These are phyloP conservation scores for Aquilaria agallochum DNA, from an alignment of 441 rosid species.

Conservation along the genomic window DNA sequence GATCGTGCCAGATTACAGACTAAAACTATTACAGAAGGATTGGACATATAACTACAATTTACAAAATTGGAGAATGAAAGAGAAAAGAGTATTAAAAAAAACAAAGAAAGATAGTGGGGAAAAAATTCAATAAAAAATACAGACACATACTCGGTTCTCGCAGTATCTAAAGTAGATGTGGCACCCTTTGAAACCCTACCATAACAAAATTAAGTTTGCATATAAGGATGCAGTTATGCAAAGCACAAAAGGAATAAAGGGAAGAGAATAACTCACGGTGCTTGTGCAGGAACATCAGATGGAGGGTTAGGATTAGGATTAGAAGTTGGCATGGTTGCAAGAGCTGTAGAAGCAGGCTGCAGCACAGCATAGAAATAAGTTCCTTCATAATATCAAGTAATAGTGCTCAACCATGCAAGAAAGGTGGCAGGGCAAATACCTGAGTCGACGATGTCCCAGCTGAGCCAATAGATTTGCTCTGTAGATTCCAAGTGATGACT, in stretches of 20 bases:
- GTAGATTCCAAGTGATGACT: slow-evolving; percentile 8
- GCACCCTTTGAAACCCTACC: slow-evolving; percentile 30
- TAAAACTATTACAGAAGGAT: neutral
- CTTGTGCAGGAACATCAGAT: slow-evolving; percentile 40
- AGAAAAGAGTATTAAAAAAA: neutral
- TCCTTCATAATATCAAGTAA: slow-evolving; percentile 1
- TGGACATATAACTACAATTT: neutral
- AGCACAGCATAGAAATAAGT: slow-evolving; percentile 10
- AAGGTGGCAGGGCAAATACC: slow-evolving; percentile 30
- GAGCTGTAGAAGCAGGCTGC: slow-evolving; percentile 56
- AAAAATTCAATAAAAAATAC: neutral
- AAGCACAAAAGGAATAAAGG: neutral
- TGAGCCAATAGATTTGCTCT: slow-evolving; percentile 75
- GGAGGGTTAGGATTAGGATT: slow-evolving; percentile 26
- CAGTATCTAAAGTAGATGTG: slow-evolving; percentile 33
- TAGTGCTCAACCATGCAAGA: slow-evolving; percentile 5
- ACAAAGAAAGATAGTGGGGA: neutral
- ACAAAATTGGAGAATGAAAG: neutral
- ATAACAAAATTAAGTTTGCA: slow-evolving; percentile 8
- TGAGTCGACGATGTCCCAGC: slow-evolving; percentile 60
- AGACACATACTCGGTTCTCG: slow-evolving; percentile 36
- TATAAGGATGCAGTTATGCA: slow-evolving; percentile 1
- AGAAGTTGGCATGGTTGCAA: slow-evolving; percentile 35
- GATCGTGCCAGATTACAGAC: neutral
- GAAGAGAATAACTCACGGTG: slow-evolving; percentile 38